These are phyloP conservation scores for Ballota nigra DNA, from an alignment of 257 asterid species.

Conservation along the genomic window DNA sequence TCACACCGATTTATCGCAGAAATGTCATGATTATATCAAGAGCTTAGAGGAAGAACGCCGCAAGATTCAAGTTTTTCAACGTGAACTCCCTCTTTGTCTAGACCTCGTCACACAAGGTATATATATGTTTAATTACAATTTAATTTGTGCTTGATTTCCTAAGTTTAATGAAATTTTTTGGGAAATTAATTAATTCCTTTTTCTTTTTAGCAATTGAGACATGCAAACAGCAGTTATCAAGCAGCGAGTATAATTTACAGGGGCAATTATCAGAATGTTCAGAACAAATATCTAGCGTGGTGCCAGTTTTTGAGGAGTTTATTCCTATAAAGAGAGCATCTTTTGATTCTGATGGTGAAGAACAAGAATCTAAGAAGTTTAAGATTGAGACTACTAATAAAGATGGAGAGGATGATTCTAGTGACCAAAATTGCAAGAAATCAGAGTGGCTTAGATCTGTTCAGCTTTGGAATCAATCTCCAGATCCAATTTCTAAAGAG, in stretches of 20 bases:
- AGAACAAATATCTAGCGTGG: slow-evolving; percentile 70
- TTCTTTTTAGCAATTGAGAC: slow-evolving; percentile 68
- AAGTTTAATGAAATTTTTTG: not conserved
- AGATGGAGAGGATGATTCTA: slow-evolving; percentile 4
- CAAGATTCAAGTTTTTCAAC: slow-evolving; percentile 89
- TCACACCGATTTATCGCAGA: slow-evolving; percentile 35
- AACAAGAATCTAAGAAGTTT: slow-evolving; percentile 28
- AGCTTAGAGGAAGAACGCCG: slow-evolving; percentile 70
- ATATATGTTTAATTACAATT: no score
- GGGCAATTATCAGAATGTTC: slow-evolving; percentile 58
- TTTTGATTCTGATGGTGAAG: slow-evolving; percentile 31
- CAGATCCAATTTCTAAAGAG: slow-evolving; percentile 61
- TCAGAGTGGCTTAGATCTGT: slow-evolving; percentile 83
- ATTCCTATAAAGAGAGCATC: slow-evolving; percentile 52
- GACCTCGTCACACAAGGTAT: slow-evolving; percentile 89
- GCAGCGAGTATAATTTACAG: slow-evolving; percentile 39
- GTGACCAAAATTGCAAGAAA: slow-evolving; percentile 36
- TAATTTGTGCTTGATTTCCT: not conserved
- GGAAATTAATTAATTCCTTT: no score
- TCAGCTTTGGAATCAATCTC: slow-evolving; percentile 72
- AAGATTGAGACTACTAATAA: not conserved
- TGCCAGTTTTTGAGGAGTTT: slow-evolving; percentile 65
- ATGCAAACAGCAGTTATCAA: slow-evolving; percentile 66
- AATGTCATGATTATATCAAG: slow-evolving; percentile 54
- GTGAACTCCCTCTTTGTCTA: slow-evolving; percentile 93